Evolutionary conservation across 495 filamentous ascomycete species (phyloP).

Genomic region (Penicillium maclennaniae): DNA sequence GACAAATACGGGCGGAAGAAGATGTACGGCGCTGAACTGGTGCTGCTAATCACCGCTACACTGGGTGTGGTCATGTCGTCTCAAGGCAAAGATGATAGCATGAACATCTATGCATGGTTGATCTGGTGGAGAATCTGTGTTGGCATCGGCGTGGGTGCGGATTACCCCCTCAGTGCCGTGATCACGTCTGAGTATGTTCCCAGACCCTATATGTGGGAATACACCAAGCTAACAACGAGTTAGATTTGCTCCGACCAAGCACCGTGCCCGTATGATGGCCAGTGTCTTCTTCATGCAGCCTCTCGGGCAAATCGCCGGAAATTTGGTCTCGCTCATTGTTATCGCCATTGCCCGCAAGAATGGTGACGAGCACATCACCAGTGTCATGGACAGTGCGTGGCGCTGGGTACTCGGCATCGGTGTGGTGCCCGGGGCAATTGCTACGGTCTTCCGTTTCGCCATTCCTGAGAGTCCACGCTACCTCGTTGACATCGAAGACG

Average conservation of each 20-base stretch:
- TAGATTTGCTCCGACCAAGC: conserved; percentile 56
- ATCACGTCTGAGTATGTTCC: conserved; percentile 56
- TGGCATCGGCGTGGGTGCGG: conserved; percentile 55
- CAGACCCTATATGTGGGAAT: not conserved
- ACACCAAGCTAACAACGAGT: conserved; percentile 5
- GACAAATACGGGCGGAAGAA: conserved; percentile 59
- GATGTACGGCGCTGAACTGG: conserved; percentile 62
- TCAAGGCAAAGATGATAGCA: conserved; percentile 38
- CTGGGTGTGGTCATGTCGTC: conserved; percentile 53
- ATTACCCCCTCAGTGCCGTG: conserved; percentile 55
- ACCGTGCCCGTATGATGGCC: conserved; percentile 60
- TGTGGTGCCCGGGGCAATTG: conserved; percentile 56
- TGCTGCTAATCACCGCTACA: conserved; percentile 53
- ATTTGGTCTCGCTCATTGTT: conserved; percentile 48
- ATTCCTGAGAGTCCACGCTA: conserved; percentile 63
- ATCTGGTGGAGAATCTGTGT: conserved; percentile 56
- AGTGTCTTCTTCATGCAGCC: conserved; percentile 66
- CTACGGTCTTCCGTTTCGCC: conserved; percentile 54
- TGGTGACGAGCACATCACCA: conserved; percentile 28
- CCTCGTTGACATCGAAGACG: conserved; percentile 49
- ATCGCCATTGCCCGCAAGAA: conserved; percentile 34
- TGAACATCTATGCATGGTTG: conserved; percentile 55
- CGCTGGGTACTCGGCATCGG: conserved; percentile 58
- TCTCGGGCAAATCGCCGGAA: conserved; percentile 59
- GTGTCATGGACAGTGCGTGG: conserved; percentile 52